Evolutionary conservation across 257 asterid species (phyloP).

Genomic region (Echites panduratus): DNA sequence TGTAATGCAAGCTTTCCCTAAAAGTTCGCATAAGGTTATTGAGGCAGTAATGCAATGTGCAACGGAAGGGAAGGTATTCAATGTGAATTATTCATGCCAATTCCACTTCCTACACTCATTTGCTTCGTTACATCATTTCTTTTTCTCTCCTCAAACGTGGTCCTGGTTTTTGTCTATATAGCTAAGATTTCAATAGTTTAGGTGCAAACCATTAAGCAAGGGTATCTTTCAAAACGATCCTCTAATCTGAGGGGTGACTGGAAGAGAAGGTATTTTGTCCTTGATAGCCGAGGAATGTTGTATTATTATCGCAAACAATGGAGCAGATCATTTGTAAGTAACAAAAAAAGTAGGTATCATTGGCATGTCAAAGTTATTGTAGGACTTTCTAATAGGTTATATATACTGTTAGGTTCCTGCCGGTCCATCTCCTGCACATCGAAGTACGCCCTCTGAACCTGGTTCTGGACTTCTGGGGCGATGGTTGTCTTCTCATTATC

Average conservation of each 20-base stretch:
- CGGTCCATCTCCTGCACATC: conserved; percentile 73
- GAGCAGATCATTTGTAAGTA: conserved; percentile 91
- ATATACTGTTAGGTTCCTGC: conserved; percentile 55
- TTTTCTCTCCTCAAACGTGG: conserved; percentile 1
- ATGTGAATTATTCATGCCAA: conserved; percentile 2
- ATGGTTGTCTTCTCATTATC: conserved; percentile 96
- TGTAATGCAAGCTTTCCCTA: conserved; percentile 38
- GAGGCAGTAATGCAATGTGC: conserved; percentile 82
- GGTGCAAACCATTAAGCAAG: conserved; percentile 99
- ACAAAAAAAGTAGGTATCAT: conserved; percentile 66
- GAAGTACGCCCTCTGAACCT: conserved; percentile 80
- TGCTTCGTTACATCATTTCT: conserved; percentile 9
- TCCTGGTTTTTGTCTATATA: conserved; percentile 18
- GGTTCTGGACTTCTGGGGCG: conserved; percentile 98
- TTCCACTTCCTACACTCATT: neutral
- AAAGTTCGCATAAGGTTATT: conserved; percentile 67
- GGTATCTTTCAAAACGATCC: conserved; percentile 95
- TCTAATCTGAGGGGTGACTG: conserved; percentile 97
- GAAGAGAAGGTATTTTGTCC: conserved; percentile 99
- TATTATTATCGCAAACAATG: conserved; percentile 95
- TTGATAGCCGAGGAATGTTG: conserved; percentile 98
- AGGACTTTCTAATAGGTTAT: neutral
- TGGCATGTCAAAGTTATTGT: conserved; percentile 51
- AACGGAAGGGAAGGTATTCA: conserved; percentile 78
- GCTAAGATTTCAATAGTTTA: conserved; percentile 65